Evolutionary conservation across 169 alveolate genomes (phyloP).

Genomic region (Plasmodium cynomolgi): DNA sequence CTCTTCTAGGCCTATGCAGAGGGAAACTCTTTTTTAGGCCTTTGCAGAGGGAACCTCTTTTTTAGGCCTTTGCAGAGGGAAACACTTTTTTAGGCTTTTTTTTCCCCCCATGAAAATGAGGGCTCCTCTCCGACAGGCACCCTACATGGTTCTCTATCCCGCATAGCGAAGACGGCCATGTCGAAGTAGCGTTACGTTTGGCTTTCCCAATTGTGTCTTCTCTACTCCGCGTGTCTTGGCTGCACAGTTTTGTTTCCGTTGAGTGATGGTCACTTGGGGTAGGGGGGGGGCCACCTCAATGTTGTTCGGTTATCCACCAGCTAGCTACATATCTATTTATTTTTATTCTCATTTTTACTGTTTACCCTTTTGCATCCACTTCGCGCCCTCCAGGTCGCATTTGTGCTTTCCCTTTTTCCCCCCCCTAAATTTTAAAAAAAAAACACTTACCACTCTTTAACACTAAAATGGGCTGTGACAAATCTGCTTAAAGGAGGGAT

Average conservation of each 20-base stretch:
- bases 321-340: background rate
- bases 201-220: background rate
- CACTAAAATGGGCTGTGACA: background rate
- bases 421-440: background rate
- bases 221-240: background rate
- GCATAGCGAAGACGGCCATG: background rate
- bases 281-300: background rate
- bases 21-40: background rate
- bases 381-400: background rate
- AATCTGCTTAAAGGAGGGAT: background rate
- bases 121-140: background rate
- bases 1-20: conserved; percentile 10
- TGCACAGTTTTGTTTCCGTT: background rate
- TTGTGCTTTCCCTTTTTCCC: background rate
- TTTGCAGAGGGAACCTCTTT: background rate
- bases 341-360: background rate
- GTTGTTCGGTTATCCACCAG: background rate
- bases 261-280: background rate
- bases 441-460: background rate
- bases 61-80: background rate
- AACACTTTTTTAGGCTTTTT: background rate
- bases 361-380: background rate
- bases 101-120: background rate
- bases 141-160: background rate
- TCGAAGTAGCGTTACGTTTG: background rate